Evolutionary conservation across 2,329 filamentous ascomycete species (phyloP).

Genomic region (Calycina marina): DNA sequence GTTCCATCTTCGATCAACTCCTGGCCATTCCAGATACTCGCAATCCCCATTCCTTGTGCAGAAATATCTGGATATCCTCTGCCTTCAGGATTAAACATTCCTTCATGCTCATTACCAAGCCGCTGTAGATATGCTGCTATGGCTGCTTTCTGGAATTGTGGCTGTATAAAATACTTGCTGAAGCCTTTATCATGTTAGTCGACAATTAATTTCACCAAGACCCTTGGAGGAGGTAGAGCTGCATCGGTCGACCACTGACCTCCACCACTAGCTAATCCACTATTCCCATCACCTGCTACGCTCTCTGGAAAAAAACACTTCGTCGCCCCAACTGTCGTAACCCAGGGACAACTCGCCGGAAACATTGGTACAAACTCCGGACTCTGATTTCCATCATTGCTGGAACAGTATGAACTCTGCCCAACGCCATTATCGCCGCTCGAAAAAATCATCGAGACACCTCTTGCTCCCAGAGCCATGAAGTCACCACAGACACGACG

Average conservation of each 20-base stretch:
- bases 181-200: too few species aligned
- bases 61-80: constrained; percentile 36
- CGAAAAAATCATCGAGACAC: constrained; percentile 34
- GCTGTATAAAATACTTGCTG: constrained; percentile 32
- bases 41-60: constrained; percentile 43
- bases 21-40: constrained; percentile 22
- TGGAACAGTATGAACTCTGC: constrained; percentile 29
- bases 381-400: constrained; percentile 40
- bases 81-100: constrained; percentile 29
- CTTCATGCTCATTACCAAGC: constrained; percentile 29
- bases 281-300: constrained; percentile 23
- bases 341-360: constrained; percentile 30
- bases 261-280: constrained; percentile 27
- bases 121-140: constrained; percentile 27
- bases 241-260: too few species aligned
- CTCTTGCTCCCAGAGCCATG: constrained; percentile 36
- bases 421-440: constrained; percentile 36
- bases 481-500: constrained; percentile 36
- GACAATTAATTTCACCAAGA: too few species aligned
- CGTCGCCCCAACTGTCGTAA: constrained; percentile 20
- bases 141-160: constrained; percentile 30
- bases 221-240: too few species aligned
- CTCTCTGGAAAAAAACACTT: constrained; percentile 24
- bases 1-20: constrained; percentile 22
- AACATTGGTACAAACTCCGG: constrained; percentile 39